Base-by-base conservation (phyloP, 441 rosid species). In the Theobroma grandiflorum region DNA sequence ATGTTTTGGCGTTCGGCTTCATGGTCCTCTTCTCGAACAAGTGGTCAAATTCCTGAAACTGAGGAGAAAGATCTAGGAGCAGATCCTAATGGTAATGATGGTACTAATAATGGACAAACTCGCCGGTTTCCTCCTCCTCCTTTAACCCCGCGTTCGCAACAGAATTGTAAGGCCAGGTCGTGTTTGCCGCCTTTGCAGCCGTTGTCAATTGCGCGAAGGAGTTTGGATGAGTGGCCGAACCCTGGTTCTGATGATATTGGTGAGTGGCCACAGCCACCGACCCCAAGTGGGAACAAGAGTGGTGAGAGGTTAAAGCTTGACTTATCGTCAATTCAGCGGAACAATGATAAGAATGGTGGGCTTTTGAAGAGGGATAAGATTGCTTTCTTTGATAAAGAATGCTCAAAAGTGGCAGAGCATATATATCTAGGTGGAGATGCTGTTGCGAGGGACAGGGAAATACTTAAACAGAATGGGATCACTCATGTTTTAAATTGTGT, bases 161-260 rank as follows among this genome's bases (percentile, higher is more conserved):
- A 94, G 55, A 90, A 91, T 85, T 85, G 76, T 79, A 96, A 94
- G 87, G 95, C 90, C 18, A 89, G 99, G 84, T 93, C 97, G 33
- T 91, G 95, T 85, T 90, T 96, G 86, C 99, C 98, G 0, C 98
- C 98, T 12, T 59, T 95, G 91, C 99, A 95, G 85, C 99, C 99
- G 0, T 85, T 96, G 83, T 85, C 98, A 0, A 95, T 96, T 83
- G 89, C 98, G 0, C 88, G 99, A 72, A 90, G 98, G 82, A 96
- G 99, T 79, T 87, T 95, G 75, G 99, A 96, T 31, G 98, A 95
- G 84, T 95, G 98, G 98, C 99, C 98, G 8, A 89, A 91, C 81
- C 97, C 99, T 0, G 91, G 99, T 63, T 95, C 98, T 3, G 99
- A 96, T 84, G 99, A 96, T 80, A 63, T 93, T 15, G 99, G 98